Evolutionary conservation across 345 rosid genomes (phyloP), one percentile per base, ranked within the genome.

Genomic region (Heritiera littoralis): DNA sequence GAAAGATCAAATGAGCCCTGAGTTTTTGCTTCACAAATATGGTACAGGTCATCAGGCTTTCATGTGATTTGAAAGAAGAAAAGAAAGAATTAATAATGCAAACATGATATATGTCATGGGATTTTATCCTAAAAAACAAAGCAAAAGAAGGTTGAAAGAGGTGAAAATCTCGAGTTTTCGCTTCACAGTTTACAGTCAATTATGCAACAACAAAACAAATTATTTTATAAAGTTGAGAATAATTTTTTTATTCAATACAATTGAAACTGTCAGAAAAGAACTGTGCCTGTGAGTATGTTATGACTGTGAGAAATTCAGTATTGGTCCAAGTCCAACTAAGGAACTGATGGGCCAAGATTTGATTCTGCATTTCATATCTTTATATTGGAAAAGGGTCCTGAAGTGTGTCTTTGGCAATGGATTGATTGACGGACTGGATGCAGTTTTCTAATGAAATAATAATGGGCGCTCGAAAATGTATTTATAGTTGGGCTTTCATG

Each of bases 11-110:
- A 14, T 35, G 3, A 13, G 23, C 17, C 72, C 12, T 83, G 61
- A 83, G 52, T 84, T 59, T 78, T 71, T 64, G 51, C 64, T 81
- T 66, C 84, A 66, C 75, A 72, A 9, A 54, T 18, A 1, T 60
- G 14, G 13, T 17, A 15, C 4, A n/a, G 30, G 3, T 67, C 71
- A 49, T 9, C 12, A 32, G 48, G 4, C 61, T 9, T 54, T 72
- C 48, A 18, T 18, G 17, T 18, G 28, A 73, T 35, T 55, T 54
- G 7, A 35, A 35, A 52, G 20, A 1, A 43, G 40, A 58, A 40
- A 11, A 48, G 5, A 23, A 23, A 48, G 1, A 10, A 35, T 35
- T 35, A 35, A 35, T 35, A 35, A 35, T 35, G 38, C 38, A 1
- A 66, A 66, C 70, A 45, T 67, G 32, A 67, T 12, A 12, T 11